These are phyloP conservation scores for Trichothecium roseum DNA, from an alignment of 2,329 filamentous ascomycete genomes.

Conservation along the genomic window DNA sequence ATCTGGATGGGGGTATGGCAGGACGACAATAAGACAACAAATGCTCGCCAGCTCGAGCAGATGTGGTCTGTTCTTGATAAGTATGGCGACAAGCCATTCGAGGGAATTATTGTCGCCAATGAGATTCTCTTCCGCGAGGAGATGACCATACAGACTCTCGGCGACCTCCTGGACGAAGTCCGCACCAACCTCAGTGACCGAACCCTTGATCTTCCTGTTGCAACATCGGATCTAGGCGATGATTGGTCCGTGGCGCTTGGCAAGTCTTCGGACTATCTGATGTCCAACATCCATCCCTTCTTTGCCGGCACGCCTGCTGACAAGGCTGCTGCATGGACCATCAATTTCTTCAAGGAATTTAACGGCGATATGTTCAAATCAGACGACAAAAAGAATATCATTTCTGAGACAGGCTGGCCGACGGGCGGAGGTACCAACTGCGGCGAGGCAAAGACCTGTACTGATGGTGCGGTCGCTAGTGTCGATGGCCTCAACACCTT, in stretches of 20 bases:
- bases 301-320: slow-evolving; percentile 68
- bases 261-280: slow-evolving; percentile 68
- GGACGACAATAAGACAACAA: slow-evolving; percentile 73
- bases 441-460: slow-evolving; percentile 45
- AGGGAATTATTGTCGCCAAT: slow-evolving; percentile 73
- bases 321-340: slow-evolving; percentile 70
- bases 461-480: slow-evolving; percentile 63
- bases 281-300: slow-evolving; percentile 96
- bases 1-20: slow-evolving; percentile 95
- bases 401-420: slow-evolving; percentile 90
- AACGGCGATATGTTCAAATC: slow-evolving; percentile 55
- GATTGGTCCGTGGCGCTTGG: slow-evolving; percentile 71
- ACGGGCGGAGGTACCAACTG: slow-evolving; percentile 72
- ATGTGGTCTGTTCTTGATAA: slow-evolving; percentile 75
- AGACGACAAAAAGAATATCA: slow-evolving; percentile 59
- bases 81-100: slow-evolving; percentile 60
- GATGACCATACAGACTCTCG: slow-evolving; percentile 55
- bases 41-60: slow-evolving; percentile 67
- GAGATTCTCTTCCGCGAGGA: slow-evolving; percentile 69
- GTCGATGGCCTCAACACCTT: slow-evolving; percentile 77
- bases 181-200: slow-evolving; percentile 60
- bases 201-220: slow-evolving; percentile 62
- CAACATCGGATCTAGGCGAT: slow-evolving; percentile 81
- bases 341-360: slow-evolving; percentile 64
- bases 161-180: slow-evolving; percentile 54